phyloP scores from a whole-genome alignment of 129 eudicot species.

The Arctium minus region DNA sequence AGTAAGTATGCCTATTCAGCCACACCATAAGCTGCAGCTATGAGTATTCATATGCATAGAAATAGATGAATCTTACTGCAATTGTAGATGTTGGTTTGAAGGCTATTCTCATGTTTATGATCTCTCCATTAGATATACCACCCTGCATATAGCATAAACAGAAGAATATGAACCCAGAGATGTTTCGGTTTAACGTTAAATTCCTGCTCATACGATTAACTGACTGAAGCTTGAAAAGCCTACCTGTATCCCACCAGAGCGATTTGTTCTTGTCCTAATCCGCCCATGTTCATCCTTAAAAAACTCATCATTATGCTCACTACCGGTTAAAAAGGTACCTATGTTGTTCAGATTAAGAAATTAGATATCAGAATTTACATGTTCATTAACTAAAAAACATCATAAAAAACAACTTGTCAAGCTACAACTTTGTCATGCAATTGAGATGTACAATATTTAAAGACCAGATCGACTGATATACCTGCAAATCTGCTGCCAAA shows the following conservation, averaged over 20 bases:
- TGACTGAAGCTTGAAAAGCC: not conserved
- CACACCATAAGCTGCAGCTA: constrained; percentile 1
- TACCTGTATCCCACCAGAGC: constrained; percentile 99
- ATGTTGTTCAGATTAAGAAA: not conserved
- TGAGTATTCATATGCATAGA: not conserved
- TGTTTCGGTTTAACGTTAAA: not conserved
- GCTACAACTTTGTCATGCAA: constrained; percentile 4
- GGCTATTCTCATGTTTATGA: constrained; percentile 81
- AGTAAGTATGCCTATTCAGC: not conserved
- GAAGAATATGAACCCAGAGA: not conserved
- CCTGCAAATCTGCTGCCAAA: constrained; percentile 98
- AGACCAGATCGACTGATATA: not conserved
- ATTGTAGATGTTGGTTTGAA: constrained; percentile 96
- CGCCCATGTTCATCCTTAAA: constrained; percentile 68
- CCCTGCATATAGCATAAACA: constrained; percentile 48
- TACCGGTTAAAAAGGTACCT: constrained; percentile 96
- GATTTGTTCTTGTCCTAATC: constrained; percentile 91
- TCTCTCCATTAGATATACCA: constrained; percentile 96
- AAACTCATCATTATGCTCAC: constrained; percentile 97
- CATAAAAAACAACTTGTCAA: no score
- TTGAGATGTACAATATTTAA: not conserved
- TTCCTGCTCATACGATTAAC: constrained; percentile 26
- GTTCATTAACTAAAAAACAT: not conserved
- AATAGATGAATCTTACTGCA: constrained; percentile 42
- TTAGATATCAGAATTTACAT: no score